Percentiles rank a stretch among this genome's conserved stretches.
Evolutionary conservation across 345 rosid species (phyloP).

Genomic region (Mangifera indica): DNA sequence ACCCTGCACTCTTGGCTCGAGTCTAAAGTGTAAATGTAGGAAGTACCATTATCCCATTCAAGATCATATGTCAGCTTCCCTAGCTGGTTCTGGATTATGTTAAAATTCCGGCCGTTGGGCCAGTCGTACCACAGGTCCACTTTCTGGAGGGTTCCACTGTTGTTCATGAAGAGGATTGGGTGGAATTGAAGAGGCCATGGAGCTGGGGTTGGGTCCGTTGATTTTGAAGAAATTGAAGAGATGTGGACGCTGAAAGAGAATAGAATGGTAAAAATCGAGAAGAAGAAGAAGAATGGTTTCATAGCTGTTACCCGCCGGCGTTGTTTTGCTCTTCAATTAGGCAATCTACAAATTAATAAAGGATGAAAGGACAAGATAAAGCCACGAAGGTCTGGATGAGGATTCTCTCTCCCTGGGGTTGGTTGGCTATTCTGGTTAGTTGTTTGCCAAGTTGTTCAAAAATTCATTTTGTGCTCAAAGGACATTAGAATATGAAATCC

Average conservation of each 20-base stretch:
- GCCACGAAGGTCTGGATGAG: not conserved
- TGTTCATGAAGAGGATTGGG: constrained; percentile 55
- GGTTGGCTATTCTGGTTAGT: not conserved
- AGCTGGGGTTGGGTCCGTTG: constrained; percentile 45
- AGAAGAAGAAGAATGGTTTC: not conserved
- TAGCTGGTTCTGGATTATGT: constrained; percentile 63
- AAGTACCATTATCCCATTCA: constrained; percentile 69
- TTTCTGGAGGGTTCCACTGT: constrained; percentile 52
- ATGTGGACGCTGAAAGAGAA: not conserved
- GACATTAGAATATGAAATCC: not conserved
- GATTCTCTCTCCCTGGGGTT: not conserved
- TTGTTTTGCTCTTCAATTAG: not conserved
- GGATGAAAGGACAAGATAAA: not conserved
- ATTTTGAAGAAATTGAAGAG: constrained; percentile 19
- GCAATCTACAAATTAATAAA: not conserved
- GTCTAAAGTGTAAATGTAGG: constrained; percentile 48
- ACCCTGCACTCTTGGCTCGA: constrained; percentile 38
- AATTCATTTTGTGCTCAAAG: not conserved
- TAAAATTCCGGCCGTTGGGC: constrained; percentile 66
- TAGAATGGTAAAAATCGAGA: constrained; percentile 12
- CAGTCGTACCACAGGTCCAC: constrained; percentile 74
- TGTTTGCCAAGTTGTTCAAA: not conserved
- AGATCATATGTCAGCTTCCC: constrained; percentile 52
- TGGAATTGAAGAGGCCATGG: constrained; percentile 71
- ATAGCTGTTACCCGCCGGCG: constrained; percentile 18